These are phyloP conservation scores for Cornus florida DNA, from an alignment of 148 eudicot genomes.

Conservation along the genomic window DNA sequence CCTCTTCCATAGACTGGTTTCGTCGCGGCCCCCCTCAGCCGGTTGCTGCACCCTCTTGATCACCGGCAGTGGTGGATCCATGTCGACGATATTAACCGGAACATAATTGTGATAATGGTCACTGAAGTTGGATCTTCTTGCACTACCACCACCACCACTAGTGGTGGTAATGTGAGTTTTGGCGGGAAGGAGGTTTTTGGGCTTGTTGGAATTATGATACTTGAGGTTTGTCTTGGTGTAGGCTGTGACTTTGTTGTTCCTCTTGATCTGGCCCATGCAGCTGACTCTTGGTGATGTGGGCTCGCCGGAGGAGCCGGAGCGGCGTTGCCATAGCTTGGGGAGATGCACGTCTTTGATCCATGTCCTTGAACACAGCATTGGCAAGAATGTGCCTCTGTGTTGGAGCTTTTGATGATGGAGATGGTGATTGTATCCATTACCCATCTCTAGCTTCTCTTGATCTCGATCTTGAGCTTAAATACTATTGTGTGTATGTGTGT, in stretches of 20 bases:
- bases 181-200: constrained; percentile 48
- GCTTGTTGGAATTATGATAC: constrained; percentile 30
- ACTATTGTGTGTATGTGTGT: background rate
- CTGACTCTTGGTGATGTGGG: constrained; percentile 70
- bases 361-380: constrained; percentile 62
- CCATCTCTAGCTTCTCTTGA: constrained; percentile 16
- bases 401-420: constrained; percentile 5
- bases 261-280: constrained; percentile 69
- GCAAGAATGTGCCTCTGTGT: constrained; percentile 42
- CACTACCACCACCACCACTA: constrained; percentile 9
- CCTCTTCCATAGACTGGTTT: constrained; percentile 61
- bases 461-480: background rate
- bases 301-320: constrained; percentile 20
- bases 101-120: background rate
- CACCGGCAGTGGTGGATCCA: constrained; percentile 90
- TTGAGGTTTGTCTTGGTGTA: constrained; percentile 13
- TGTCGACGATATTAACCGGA: constrained; percentile 37
- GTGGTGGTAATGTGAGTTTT: constrained; percentile 29
- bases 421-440: constrained; percentile 13
- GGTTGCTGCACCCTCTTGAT: constrained; percentile 33
- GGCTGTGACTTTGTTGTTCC: constrained; percentile 50
- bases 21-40: constrained; percentile 17
- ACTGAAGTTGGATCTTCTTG: background rate
- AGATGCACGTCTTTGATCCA: constrained; percentile 46
- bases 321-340: constrained; percentile 19